A percentile compares a stretch with the other conserved stretches of the same genome.
Evolutionary conservation across 2,329 filamentous ascomycete species (phyloP).

Genomic region (Aureobasidium musti): DNA sequence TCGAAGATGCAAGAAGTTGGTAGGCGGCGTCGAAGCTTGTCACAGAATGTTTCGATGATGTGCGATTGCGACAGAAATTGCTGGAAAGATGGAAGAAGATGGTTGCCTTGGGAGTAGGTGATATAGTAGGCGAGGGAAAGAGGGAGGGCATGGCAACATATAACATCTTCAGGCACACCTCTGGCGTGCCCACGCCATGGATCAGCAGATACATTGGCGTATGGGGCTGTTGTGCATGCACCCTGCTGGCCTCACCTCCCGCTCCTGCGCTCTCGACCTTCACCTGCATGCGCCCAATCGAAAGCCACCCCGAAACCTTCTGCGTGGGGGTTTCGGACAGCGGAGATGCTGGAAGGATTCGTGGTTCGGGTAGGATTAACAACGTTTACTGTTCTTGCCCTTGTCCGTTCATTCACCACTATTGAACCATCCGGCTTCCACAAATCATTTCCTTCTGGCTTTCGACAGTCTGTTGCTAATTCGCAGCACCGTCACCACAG

Average conservation of each 20-base stretch:
- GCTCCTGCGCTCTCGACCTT: slow-evolving; percentile 27
- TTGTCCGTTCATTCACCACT: slow-evolving; percentile 12
- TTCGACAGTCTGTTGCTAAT: background rate
- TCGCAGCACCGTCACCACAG: background rate
- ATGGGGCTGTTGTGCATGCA: slow-evolving; percentile 28
- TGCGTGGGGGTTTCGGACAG: slow-evolving; percentile 27
- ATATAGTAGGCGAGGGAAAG: background rate
- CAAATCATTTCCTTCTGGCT: background rate
- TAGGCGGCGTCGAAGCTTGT: slow-evolving; percentile 19
- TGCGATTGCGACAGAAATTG: slow-evolving; percentile 27
- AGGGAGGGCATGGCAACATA: slow-evolving; percentile 27
- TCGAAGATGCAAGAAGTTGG: slow-evolving; percentile 23
- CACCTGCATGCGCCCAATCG: slow-evolving; percentile 25
- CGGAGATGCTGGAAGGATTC: slow-evolving; percentile 12
- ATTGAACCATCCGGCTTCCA: slow-evolving; percentile 6
- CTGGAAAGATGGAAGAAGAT: slow-evolving; percentile 1
- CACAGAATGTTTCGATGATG: slow-evolving; percentile 25
- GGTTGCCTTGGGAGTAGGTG: slow-evolving; percentile 4
- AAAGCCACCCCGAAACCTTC: slow-evolving; percentile 25
- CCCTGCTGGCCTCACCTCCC: slow-evolving; percentile 25
- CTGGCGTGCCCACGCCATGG: slow-evolving; percentile 25
- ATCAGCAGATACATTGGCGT: slow-evolving; percentile 29
- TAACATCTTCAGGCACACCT: slow-evolving; percentile 27
- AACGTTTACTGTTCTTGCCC: slow-evolving; percentile 20
- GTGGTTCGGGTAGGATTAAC: slow-evolving; percentile 25